Evolutionary conservation across 192 early-diverging fungal species (phyloP).

Genomic region (Entomortierella lignicola): DNA sequence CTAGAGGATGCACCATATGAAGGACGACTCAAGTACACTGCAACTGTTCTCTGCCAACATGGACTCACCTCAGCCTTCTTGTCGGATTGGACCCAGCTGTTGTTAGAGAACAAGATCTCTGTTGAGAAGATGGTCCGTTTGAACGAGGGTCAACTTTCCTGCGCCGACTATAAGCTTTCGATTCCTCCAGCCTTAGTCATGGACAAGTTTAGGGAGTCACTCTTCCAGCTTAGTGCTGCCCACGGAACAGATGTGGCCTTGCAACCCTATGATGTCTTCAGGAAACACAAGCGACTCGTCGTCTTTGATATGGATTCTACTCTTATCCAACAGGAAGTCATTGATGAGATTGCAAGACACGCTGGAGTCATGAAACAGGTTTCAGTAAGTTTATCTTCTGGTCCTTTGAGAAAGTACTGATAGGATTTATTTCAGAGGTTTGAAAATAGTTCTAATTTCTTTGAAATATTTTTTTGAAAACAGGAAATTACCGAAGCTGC

Average conservation of each 20-base stretch:
- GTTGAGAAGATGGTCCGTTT: constrained; percentile 91
- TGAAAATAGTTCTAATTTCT: too few relatives aligned
- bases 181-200: constrained; percentile 77
- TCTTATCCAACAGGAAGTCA: constrained; percentile 98
- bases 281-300: constrained; percentile 91
- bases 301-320: constrained; percentile 99
- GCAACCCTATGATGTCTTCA: constrained; percentile 89
- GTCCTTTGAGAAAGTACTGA: background rate
- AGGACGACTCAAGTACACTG: constrained; percentile 86
- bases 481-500: constrained; percentile 94
- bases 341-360: constrained; percentile 96
- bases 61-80: constrained; percentile 83
- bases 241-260: constrained; percentile 86
- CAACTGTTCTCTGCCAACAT: constrained; percentile 87
- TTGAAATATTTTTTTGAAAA: too few relatives aligned
- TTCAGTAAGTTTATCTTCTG: constrained; percentile 66
- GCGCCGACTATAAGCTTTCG: constrained; percentile 86
- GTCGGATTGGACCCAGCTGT: constrained; percentile 81
- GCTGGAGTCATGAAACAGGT: constrained; percentile 94
- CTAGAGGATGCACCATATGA: constrained; percentile 90
- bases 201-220: constrained; percentile 72
- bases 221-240: constrained; percentile 77
- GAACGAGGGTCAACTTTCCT: constrained; percentile 74
- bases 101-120: constrained; percentile 81
- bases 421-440: too few relatives aligned